Conservation (phyloP, 2,329 filamentous ascomycete genomes). For the Fusarium globosum region DNA sequence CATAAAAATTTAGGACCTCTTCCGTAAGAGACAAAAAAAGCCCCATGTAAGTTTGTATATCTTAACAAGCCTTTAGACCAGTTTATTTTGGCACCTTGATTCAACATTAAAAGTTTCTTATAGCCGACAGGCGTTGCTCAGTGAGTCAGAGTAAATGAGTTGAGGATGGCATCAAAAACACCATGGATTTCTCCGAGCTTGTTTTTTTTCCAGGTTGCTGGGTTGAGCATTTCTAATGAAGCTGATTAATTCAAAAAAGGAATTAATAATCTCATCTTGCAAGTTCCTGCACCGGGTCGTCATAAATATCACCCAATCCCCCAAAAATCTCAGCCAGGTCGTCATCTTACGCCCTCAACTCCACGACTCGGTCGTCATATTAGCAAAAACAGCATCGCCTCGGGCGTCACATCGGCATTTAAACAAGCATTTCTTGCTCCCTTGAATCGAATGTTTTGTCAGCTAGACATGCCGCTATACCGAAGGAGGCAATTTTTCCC, state of each 20-base stretch:
- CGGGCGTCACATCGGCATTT: constrained; percentile 16
- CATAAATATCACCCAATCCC: constrained; percentile 10
- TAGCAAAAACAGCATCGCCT: constrained; percentile 4
- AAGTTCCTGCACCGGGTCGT: constrained; percentile 2
- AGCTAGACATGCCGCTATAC: constrained; percentile 20
- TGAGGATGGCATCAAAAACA: not conserved
- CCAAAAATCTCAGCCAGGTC: constrained; percentile 1
- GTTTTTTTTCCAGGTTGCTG: not conserved
- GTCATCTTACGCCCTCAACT: constrained; percentile 29
- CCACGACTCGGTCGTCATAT: constrained; percentile 18
- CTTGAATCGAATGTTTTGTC: constrained; percentile 15
- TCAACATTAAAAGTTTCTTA: not conserved
- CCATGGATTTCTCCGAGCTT: not conserved
- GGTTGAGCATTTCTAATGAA: not conserved
- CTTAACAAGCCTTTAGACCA: too few relatives aligned
- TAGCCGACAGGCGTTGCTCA: not conserved
- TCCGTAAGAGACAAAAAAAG: not conserved
- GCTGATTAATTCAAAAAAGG: constrained; percentile 2
- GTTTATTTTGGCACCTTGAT: not conserved
- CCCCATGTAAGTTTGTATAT: too few relatives aligned
- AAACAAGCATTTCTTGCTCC: not conserved
- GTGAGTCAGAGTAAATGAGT: not conserved
- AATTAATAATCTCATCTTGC: not conserved
- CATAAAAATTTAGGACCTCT: not conserved
- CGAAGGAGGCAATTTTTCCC: constrained; percentile 21